Evolutionary conservation across 768 basidiomycete species (phyloP), one percentile per base, ranked within the genome.

Genomic region (Serendipita indica): DNA sequence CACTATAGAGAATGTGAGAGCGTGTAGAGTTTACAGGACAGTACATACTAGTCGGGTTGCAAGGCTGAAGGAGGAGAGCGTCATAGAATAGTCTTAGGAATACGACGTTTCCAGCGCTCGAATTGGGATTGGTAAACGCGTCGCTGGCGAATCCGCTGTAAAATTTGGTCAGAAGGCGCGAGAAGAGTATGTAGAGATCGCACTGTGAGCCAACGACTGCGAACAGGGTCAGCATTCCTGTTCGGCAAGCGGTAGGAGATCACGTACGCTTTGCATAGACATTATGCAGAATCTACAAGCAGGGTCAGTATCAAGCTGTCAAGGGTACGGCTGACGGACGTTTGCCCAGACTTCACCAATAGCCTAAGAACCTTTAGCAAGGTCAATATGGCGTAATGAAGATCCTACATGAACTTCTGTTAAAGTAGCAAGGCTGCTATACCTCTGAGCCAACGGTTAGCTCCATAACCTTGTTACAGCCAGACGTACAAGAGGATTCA

Each of bases 331-430:
- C n/a, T n/a, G n/a, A n/a, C n/a, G 39, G 37, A 43, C 33, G 20
- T 58, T 56, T 2, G 43, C 56, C 56, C 62, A 60, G 37, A 62
- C 39, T 30, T 62, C 59, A 12, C 62, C 62, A 33, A 62, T 60
- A 6, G 18, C 41, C 64, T n/a, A 18, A n/a, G 41, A 43, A 1
- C 18, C 41, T 7, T 43, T n/a, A n/a, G n/a, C n/a, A n/a, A n/a
- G 27, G 6, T 3, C 41, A 43, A 18, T 1, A 25, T 10, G 16
- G 18, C 41, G 6, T 5, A 43, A 25, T 6, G 16, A n/a, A 5
- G 27, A 43, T 6, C 16, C 6, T n/a, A 7, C 64, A 64, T 79
- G 77, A n/a, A 76, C 75, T 63, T 79, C 76, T 10, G 63, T 70
- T 32, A 72, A 67, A 0, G 64, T 65, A 46, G 65, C 62, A 39